phyloP scores from a whole-genome alignment of 345 rosid species.

The Bruguiera parviflora region DNA sequence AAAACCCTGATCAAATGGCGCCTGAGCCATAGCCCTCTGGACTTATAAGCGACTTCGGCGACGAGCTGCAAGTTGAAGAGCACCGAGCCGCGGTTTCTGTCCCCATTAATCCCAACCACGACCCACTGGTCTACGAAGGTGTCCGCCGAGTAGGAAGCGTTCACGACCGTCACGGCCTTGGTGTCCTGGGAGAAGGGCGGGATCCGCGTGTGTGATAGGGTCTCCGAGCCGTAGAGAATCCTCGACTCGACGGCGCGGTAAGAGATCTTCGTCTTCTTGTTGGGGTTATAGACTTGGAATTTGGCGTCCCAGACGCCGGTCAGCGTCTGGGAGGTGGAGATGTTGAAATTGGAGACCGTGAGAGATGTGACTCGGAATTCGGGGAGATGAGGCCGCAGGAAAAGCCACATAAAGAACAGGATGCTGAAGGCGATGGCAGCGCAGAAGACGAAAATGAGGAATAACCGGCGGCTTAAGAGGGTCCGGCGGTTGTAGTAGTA shows the following conservation, averaged over 20 bases:
- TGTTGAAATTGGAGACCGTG: conserved; percentile 55
- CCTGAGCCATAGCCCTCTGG: conserved; percentile 50
- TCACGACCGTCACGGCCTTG: conserved; percentile 33
- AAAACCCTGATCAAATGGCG: conserved; percentile 38
- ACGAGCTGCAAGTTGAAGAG: conserved; percentile 41
- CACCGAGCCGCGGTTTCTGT: conserved; percentile 38
- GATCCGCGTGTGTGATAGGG: conserved; percentile 43
- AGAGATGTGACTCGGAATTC: conserved; percentile 46
- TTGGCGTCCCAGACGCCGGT: conserved; percentile 54
- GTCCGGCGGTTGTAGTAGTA: conserved; percentile 41
- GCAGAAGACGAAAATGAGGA: conserved; percentile 29
- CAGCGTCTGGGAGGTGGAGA: conserved; percentile 34
- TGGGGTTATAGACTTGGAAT: conserved; percentile 57
- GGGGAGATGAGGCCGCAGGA: conserved; percentile 68
- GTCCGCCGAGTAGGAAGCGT: conserved; percentile 36
- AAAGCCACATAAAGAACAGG: conserved; percentile 55
- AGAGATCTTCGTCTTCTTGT: conserved; percentile 55
- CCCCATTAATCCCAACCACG: conserved; percentile 33
- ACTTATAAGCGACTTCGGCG: conserved; percentile 43
- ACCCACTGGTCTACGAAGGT: conserved; percentile 35
- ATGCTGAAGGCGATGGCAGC: conserved; percentile 24
- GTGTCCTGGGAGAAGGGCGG: conserved; percentile 60
- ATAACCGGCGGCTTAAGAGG: conserved; percentile 45
- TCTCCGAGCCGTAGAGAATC: conserved; percentile 24
- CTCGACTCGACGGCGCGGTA: conserved; percentile 29